Base-by-base conservation (phyloP, 371 early-diverging fungal species). In the Saksenaea oblongispora region DNA sequence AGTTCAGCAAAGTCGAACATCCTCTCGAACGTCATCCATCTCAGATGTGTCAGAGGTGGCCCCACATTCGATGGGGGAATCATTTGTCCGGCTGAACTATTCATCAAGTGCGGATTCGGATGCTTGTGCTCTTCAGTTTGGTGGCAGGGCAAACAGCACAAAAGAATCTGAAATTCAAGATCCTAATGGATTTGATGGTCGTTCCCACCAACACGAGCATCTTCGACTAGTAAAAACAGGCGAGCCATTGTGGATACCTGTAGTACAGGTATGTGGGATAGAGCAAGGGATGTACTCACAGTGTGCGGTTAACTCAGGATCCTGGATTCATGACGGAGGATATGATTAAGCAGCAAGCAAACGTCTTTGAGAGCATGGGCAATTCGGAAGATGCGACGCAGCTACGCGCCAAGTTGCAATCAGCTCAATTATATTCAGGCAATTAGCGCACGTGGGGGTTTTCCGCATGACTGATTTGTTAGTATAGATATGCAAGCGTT, bases 321-420 rank as follows among this genome's bases (percentile, higher is more conserved):
- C 82, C 87, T 1, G 94, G 93, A 4, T 86, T 89, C 22, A 87
- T 95, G 87, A 95, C 97, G 0, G 94, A 94, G 60, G 97, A 97
- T 73, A 92, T 94, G 94, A 75, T 95, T 22, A 72, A 76, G 10
- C 91, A 91, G 55, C 93, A 91, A 64, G 93, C 93, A 56, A 76
- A 82, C 28, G 72, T 89, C 14, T 85, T 94, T 73, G 92, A 93
- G 67, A 83, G 83, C 1, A 76, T 94, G 35, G 95, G 95, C 0
- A 86, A 90, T 0, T 87, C 93, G 0, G 73, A 76, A 2, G 85
- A 85, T 53, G 94, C 92, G 1, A 87, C 93, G 0, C 84, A 85
- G 51, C 75, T 84, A 61, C 82, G 95, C 5, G 95, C 94, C 0
- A 78, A 88, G 62, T 70, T 94, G 60, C 95, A 95, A 64, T 89